phyloP scores from a whole-genome alignment of 371 early-diverging fungal species.

The Smittium mucronatum region DNA sequence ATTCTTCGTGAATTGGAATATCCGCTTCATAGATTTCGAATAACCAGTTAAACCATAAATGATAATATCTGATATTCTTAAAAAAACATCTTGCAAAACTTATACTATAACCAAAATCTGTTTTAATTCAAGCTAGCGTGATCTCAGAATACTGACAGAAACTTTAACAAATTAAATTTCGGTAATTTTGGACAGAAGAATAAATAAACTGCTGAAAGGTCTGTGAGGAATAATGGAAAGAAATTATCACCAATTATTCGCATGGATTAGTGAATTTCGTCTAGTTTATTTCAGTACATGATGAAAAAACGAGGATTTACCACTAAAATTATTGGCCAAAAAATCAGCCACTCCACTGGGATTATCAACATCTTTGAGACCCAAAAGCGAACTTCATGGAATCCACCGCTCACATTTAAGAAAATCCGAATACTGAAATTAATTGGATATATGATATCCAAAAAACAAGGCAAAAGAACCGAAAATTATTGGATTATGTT shows the following conservation, averaged over 20 bases:
- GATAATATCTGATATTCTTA: not conserved
- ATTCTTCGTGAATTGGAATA: not conserved
- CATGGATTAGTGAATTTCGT: not conserved
- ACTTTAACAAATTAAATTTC: not conserved
- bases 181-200: slow-evolving; percentile 2
- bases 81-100: not conserved
- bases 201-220: not conserved
- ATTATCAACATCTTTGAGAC: slow-evolving; percentile 1
- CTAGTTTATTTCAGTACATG: not conserved
- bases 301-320: not conserved
- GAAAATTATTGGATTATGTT: not conserved
- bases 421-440: not conserved
- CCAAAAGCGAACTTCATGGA: slow-evolving; percentile 1
- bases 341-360: slow-evolving; percentile 1
- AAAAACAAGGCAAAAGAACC: not conserved
- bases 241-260: not conserved
- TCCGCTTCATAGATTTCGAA: not conserved
- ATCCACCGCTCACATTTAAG: not conserved
- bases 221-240: not conserved
- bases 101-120: not conserved
- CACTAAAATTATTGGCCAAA: not conserved
- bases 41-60: not conserved
- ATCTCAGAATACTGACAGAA: not conserved
- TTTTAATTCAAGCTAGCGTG: slow-evolving; percentile 1
- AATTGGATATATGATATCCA: not conserved